Evolutionary conservation across 805 yeast genomes (phyloP).

Genomic region (Zygoascus tannicola): DNA sequence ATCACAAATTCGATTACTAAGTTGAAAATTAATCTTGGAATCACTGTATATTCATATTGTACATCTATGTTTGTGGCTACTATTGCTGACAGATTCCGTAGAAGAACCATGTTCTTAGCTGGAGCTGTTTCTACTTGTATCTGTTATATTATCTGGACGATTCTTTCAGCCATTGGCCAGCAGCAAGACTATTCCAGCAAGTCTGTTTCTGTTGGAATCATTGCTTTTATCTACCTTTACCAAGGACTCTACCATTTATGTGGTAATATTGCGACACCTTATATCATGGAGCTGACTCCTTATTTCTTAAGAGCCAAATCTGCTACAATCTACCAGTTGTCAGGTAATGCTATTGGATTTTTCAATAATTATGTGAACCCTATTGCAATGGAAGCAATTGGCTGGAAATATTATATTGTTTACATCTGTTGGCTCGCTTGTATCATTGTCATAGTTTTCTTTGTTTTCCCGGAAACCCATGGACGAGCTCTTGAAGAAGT

Average conservation of each 20-base stretch:
- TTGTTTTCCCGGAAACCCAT: conserved; percentile 35
- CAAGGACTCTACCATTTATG: conserved; percentile 12
- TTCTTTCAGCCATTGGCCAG: conserved; percentile 39
- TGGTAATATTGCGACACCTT: conserved; percentile 14
- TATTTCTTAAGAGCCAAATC: conserved; percentile 35
- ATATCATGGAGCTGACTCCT: conserved; percentile 20
- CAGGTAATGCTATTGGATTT: conserved; percentile 15
- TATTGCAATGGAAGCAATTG: conserved; percentile 34
- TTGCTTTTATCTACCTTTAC: conserved; percentile 41
- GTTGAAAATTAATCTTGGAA: conserved; percentile 15
- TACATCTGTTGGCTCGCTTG: conserved; percentile 20
- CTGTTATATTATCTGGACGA: conserved; percentile 32
- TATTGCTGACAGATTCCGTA: conserved; percentile 6
- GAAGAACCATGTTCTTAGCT: conserved; percentile 14
- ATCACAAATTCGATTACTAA: conserved; percentile 28
- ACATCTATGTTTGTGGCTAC: conserved; percentile 6
- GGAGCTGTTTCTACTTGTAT: conserved; percentile 11
- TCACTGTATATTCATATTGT: conserved; percentile 7
- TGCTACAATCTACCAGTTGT: conserved; percentile 25
- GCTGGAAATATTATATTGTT: conserved; percentile 39
- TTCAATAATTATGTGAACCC: conserved; percentile 32
- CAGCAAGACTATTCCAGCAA: conserved; percentile 35
- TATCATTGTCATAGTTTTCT: conserved; percentile 26
- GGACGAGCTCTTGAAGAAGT: conserved; percentile 37
- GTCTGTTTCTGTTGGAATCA: conserved; percentile 36